Base-by-base conservation (phyloP, 768 basidiomycete genomes). In the Kwoniella bestiolae region DNA sequence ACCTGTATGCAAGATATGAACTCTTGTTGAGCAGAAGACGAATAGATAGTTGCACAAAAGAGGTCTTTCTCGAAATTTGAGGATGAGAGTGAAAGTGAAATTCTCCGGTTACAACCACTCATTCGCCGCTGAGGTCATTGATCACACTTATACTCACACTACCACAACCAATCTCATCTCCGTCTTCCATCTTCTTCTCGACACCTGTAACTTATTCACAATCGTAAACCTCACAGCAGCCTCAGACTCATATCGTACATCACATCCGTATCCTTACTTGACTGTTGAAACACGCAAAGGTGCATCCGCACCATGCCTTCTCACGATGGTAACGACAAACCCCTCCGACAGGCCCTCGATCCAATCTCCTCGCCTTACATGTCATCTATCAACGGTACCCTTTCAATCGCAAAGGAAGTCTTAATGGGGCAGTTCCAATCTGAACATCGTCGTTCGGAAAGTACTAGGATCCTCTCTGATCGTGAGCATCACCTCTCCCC, bases 391-490 rank as follows among this genome's bases (percentile, higher is more conserved):
- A 68, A 66, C 35, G 72, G 65, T 6, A 80, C 75, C 1, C 51
- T 74, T 4, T 71, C 68, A 26, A 76, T 79, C 46, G 78, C 79
- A 52, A 77, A 76, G 52, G 78, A 81, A 47, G 80, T 77, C 3
- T 52, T 81, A 38, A 71, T 81, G 72, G 75, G 75, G 5, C 68
- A 71, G 23, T 75, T 79, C 46, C 67, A 69, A 34, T 73, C 71
- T 0, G 80, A 81, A 7, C 65, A 74, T 34, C 35, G 74, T 26
- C 64, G 78, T n/a, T 74, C 76, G 21, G 79, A 78, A 56, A 75
- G 74, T 47, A 70, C 79, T 50, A 72, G 75, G 50, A 78, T 78
- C 18, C 56, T 80, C 46, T 73, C 73, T 18, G 79, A 80, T 58
- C 69, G 79, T 79, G 59, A 72, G 79, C 72, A n/a, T 18, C 16